phyloP scores from a whole-genome alignment of 768 basidiomycete species.

The Auricularia auricula-judae region DNA sequence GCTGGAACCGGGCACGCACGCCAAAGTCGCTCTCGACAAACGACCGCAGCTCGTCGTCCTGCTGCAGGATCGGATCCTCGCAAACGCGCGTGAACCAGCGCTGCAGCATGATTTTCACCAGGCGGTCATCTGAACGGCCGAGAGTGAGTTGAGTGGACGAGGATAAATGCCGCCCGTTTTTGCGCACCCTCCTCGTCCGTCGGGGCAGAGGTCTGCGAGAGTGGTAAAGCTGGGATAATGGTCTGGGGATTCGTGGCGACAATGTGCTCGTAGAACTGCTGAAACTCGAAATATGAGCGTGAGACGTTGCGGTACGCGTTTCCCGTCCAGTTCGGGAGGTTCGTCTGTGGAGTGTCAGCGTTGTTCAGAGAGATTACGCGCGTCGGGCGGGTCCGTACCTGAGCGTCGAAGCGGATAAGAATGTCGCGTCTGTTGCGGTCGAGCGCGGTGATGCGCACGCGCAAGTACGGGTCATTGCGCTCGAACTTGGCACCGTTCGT shows the following conservation, averaged over 20 bases:
- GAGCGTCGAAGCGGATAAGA: constrained; percentile 87
- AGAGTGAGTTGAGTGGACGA: constrained; percentile 1
- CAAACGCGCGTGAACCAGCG: constrained; percentile 89
- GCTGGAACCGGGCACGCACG: constrained; percentile 18
- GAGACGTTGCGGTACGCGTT: constrained; percentile 88
- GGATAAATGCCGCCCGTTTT: no score
- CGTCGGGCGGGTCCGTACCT: constrained; percentile 40
- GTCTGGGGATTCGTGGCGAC: constrained; percentile 90
- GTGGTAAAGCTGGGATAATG: constrained; percentile 87
- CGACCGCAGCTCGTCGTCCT: constrained; percentile 87
- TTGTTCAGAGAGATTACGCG: no score
- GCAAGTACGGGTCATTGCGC: constrained; percentile 71
- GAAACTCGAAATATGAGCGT: constrained; percentile 90
- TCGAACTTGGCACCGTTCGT: constrained; percentile 66
- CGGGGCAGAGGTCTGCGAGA: constrained; percentile 93
- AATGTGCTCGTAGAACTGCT: constrained; percentile 85
- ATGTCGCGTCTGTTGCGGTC: constrained; percentile 95
- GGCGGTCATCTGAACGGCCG: constrained; percentile 60
- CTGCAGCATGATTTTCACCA: constrained; percentile 91
- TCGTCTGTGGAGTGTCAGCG: constrained; percentile 48
- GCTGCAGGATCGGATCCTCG: constrained; percentile 77
- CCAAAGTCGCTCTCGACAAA: constrained; percentile 99
- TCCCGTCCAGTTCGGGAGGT: constrained; percentile 83
- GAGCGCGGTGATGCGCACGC: constrained; percentile 80
- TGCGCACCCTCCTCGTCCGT: constrained; percentile 77